Evolutionary conservation across 371 early-diverging fungal genomes (phyloP), one percentile per base, ranked within the genome.

Genomic region (Cokeromyces recurvatus): DNA sequence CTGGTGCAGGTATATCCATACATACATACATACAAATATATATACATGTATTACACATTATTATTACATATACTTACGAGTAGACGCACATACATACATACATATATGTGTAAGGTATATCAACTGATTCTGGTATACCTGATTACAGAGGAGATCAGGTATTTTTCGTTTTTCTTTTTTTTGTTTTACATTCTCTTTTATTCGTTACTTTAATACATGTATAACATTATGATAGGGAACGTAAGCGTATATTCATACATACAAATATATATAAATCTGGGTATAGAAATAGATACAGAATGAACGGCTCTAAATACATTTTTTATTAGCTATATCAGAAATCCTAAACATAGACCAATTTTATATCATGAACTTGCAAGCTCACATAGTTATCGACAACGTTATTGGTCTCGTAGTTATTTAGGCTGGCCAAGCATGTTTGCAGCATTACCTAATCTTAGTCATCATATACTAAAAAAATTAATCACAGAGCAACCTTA

Each of bases 331-430:
- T 95, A 95, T 62, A 68, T 79, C 4, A 65, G 78, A 19, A 89
- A 92, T 56, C 85, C 88, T 34, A 82, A 80, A 32, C 91, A 89
- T 68, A 73, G 83, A 45, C 94, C 93, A 10, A 86, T 92, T 48
- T 79, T 82, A 32, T 85, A 81, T 53, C 85, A 88, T 51, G 77
- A 91, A 63, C 84, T 91, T 47, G 58, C 80, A 2, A 46, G 71
- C 5, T 59, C 63, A 7, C 84, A 88, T 47, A 46, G 53, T 1
- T 78, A 74, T 35, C 74, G 92, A 1, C 88, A 86, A 49, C 71
- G 95, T 5, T 96, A 96, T 68, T 96, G 96, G 95, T 87, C 89
- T 2, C 82, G 95, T 4, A 86, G 86, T n/a, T 92, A 79, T 56
- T 66, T 94, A 15, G 96, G 96, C 0, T 94, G 82, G 73, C 77